Conservation (phyloP, 1,284 basidiomycete species). For the Ustilago loliicola region DNA sequence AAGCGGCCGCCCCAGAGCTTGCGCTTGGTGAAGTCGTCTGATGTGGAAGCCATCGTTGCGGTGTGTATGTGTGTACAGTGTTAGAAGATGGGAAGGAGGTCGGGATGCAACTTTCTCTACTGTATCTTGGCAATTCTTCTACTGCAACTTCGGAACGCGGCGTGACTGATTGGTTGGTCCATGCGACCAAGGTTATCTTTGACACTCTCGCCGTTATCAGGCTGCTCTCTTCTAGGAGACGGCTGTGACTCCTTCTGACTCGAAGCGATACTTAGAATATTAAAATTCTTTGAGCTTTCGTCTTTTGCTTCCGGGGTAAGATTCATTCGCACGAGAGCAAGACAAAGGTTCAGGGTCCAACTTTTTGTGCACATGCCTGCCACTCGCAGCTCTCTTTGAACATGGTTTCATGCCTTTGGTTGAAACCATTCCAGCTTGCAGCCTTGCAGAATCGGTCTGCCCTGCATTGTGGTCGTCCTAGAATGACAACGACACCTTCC, state of each 20-base stretch:
- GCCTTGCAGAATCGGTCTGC: neutral
- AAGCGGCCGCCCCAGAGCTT: conserved; percentile 71
- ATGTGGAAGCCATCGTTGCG: conserved; percentile 38
- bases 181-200: conserved; percentile 1
- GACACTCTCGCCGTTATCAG: conserved; percentile 2
- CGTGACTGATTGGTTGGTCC: conserved; percentile 1
- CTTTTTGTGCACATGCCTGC: conserved; percentile 1
- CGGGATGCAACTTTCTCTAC: too few species aligned
- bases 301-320: neutral
- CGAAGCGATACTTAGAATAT: too few species aligned
- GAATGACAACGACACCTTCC: neutral
- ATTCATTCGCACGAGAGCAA: conserved; percentile 2
- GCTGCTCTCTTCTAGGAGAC: neutral
- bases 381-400: neutral
- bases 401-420: conserved; percentile 8
- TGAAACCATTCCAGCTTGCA: conserved; percentile 4
- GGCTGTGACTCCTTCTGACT: conserved; percentile 1
- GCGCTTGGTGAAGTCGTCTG: conserved; percentile 66
- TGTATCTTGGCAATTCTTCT: neutral
- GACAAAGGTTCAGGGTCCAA: neutral
- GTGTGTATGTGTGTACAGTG: neutral
- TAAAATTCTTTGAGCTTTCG: neutral
- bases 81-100: neutral
- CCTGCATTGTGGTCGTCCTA: neutral
- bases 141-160: neutral